A percentile compares a stretch with the other conserved stretches of the same genome.
These are phyloP conservation scores for Pseudoneurospora amorphoporcata DNA, from an alignment of 495 filamentous ascomycete genomes.

Conservation along the genomic window DNA sequence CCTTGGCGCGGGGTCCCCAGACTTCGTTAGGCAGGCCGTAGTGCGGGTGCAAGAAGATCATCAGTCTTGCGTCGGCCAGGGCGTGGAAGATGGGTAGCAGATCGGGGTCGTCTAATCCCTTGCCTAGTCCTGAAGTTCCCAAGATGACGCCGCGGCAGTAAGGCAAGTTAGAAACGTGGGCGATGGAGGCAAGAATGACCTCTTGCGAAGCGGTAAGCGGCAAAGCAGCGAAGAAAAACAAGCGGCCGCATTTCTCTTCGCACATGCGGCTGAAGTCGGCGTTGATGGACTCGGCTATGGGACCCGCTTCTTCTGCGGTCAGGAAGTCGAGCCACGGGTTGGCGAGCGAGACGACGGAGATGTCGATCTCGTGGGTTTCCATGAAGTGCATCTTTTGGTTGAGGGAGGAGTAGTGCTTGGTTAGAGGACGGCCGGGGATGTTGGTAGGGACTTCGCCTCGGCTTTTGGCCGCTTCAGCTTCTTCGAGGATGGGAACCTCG, in stretches of 20 bases:
- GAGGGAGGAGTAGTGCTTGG: slow-evolving; percentile 61
- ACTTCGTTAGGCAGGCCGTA: slow-evolving; percentile 77
- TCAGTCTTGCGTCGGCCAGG: slow-evolving; percentile 48
- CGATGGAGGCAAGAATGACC: slow-evolving; percentile 54
- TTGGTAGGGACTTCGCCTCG: neutral
- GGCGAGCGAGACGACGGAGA: slow-evolving; percentile 79
- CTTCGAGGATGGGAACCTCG: slow-evolving; percentile 49
- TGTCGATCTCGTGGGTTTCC: slow-evolving; percentile 69
- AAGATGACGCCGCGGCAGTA: slow-evolving; percentile 79
- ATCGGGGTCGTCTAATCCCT: slow-evolving; percentile 67
- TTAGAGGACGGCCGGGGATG: slow-evolving; percentile 60
- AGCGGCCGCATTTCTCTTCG: slow-evolving; percentile 39
- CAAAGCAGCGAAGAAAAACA: slow-evolving; percentile 76
- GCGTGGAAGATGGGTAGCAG: slow-evolving; percentile 62
- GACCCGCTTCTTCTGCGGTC: slow-evolving; percentile 45
- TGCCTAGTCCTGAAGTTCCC: slow-evolving; percentile 73
- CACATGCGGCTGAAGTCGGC: slow-evolving; percentile 66
- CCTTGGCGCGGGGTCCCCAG: slow-evolving; percentile 54
- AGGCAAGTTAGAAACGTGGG: slow-evolving; percentile 45
- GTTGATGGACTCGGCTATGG: slow-evolving; percentile 59
- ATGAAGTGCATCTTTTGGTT: slow-evolving; percentile 75
- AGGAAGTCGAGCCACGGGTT: slow-evolving; percentile 97
- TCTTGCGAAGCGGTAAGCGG: slow-evolving; percentile 60
- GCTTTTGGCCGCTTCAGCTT: slow-evolving; percentile 20
- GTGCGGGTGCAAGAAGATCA: slow-evolving; percentile 87